Conservation (phyloP, 768 basidiomycete genomes). For the Boletus tomentosulus region DNA sequence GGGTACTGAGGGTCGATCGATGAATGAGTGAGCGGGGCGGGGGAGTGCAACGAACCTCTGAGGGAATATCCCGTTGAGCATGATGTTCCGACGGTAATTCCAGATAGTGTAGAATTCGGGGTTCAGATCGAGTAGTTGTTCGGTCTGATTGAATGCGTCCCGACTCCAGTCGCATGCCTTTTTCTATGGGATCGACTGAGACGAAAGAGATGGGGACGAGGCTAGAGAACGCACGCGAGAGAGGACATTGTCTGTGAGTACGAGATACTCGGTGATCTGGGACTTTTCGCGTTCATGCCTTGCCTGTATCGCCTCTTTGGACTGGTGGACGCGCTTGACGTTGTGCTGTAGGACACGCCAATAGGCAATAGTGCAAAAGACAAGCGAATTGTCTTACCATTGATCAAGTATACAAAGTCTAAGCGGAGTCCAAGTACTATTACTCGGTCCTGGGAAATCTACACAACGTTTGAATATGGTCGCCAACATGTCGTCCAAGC, state of each 20-base stretch:
- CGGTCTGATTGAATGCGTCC: constrained; percentile 77
- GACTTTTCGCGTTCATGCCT: constrained; percentile 65
- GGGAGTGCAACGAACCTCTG: constrained; percentile 42
- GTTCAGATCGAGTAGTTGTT: constrained; percentile 72
- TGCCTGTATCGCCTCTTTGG: constrained; percentile 58
- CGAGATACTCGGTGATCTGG: constrained; percentile 73
- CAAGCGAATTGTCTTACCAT: constrained; percentile 23
- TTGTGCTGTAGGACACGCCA: constrained; percentile 49
- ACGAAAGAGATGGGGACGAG: neutral
- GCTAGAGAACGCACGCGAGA: constrained; percentile 46
- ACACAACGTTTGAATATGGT: too few relatives aligned
- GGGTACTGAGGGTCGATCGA: constrained; percentile 41
- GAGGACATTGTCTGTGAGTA: constrained; percentile 60
- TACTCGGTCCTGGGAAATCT: neutral
- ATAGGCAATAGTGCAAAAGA: constrained; percentile 1
- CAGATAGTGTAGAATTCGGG: constrained; percentile 96
- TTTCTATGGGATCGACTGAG: constrained; percentile 48
- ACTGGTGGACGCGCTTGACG: constrained; percentile 59
- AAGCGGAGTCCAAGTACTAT: too few relatives aligned
- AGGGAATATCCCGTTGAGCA: constrained; percentile 68
- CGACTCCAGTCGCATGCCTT: constrained; percentile 59
- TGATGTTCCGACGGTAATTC: constrained; percentile 87
- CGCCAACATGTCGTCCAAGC: constrained; percentile 42
- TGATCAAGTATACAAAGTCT: neutral
- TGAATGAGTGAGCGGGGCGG: neutral